Evolutionary conservation across 177 flowering plant genomes (phyloP), one percentile per base, ranked within the genome.

Genomic region (Vitis hybrid): DNA sequence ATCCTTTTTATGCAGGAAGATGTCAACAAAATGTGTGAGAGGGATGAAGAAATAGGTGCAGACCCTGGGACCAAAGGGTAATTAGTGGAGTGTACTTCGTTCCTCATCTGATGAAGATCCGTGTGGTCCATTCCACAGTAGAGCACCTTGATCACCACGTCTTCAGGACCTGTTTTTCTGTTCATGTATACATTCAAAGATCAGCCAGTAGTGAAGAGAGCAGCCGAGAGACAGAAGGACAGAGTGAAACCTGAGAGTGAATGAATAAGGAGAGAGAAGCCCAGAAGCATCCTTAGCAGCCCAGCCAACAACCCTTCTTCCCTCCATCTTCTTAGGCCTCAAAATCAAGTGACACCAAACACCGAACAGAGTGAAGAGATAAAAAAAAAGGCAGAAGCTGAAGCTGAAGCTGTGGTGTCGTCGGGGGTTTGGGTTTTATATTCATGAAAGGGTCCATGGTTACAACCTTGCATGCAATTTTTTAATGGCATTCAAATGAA

Each of bases 31-130:
- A 14, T 54, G 56, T 14, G 56, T 27, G 6, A 16, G 30, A 54
- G 1, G 7, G 56, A 50, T 21, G 16, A 3, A 27, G 54, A 15
- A 30, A 2, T 54, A 15, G 56, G 21, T 40, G 18, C 52, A 4
- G 74, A 85, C 87, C 91, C 86, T 0, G 86, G 84, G 10, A 87
- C 84, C 78, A 83, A 55, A 11, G 89, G 89, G 69, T 85, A 85
- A 50, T 69, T 78, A 52, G 86, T 51, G 19, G 40, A 15, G 65
- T 63, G 69, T 27, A 80, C n/a, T 64, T 86, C 86, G 64, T 72
- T 70, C 71, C 75, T 85, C 54, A 82, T 75, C 68, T 82, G 85
- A 70, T 83, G 91, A 75, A 89, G 81, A 75, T 89, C 91, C 16
- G 87, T 81, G 70, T 89, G 91, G 70, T 76, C 80, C 4, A 89